A percentile compares a stretch with the other conserved stretches of the same genome.
These are phyloP conservation scores for Starmerella cellae DNA, from an alignment of 805 yeast genomes.

Conservation along the genomic window DNA sequence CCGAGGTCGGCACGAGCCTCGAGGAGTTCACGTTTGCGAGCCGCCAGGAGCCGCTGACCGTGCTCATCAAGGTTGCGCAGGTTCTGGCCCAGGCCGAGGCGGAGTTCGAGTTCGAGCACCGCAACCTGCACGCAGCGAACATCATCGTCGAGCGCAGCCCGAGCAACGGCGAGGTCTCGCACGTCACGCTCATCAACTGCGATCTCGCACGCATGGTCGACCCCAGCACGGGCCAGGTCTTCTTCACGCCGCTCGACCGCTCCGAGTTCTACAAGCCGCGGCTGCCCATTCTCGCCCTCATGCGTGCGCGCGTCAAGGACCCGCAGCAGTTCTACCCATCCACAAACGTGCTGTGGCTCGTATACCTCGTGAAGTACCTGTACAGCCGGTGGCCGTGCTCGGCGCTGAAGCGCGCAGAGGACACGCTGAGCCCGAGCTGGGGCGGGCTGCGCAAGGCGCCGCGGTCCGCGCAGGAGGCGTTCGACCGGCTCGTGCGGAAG, in stretches of 20 bases:
- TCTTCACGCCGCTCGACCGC: constrained; percentile 48
- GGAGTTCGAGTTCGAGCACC: constrained; percentile 47
- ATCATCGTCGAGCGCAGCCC: constrained; percentile 33
- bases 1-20: constrained; percentile 32
- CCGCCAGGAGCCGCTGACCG: constrained; percentile 30
- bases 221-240: constrained; percentile 20
- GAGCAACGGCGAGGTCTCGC: constrained; percentile 28
- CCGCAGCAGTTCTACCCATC: constrained; percentile 38
- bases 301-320: constrained; percentile 28
- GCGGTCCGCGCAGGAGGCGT: constrained; percentile 13
- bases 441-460: constrained; percentile 8
- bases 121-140: constrained; percentile 59
- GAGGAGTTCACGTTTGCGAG: constrained; percentile 32
- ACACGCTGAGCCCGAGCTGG: constrained; percentile 12
- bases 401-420: constrained; percentile 7
- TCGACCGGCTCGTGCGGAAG: neutral
- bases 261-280: constrained; percentile 49
- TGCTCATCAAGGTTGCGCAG: constrained; percentile 44
- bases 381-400: constrained; percentile 6
- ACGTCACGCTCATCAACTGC: constrained; percentile 46
- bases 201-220: constrained; percentile 34
- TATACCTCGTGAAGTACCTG: constrained; percentile 43
- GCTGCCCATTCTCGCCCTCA: constrained; percentile 46
- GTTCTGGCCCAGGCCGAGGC: constrained; percentile 41
- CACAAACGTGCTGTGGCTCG: constrained; percentile 53